A percentile compares a stretch with the other conserved stretches of the same genome.
phyloP scores from a whole-genome alignment of 2,329 filamentous ascomycete species.

The Zymoseptoria crescenta region DNA sequence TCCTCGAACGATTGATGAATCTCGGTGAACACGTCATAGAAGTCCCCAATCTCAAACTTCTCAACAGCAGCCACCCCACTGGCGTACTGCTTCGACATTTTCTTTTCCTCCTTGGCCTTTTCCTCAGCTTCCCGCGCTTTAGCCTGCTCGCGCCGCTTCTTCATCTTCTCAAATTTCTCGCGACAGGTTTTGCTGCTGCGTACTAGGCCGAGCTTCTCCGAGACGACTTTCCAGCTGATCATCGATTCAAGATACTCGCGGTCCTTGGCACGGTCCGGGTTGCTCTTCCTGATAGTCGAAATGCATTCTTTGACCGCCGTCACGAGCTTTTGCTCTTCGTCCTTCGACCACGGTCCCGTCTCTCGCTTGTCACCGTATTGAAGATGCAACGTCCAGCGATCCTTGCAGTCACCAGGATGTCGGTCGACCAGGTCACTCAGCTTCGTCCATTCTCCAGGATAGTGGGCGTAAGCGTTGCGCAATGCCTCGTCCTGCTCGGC shows the following conservation, averaged over 20 bases:
- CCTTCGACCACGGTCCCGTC: slow-evolving; percentile 51
- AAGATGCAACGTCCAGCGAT: slow-evolving; percentile 63
- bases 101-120: background rate
- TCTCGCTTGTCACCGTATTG: slow-evolving; percentile 48
- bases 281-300: slow-evolving; percentile 38
- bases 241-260: slow-evolving; percentile 44
- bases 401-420: slow-evolving; percentile 57
- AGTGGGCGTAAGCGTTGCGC: slow-evolving; percentile 37
- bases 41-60: slow-evolving; percentile 36
- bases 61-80: slow-evolving; percentile 15
- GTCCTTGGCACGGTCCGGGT: slow-evolving; percentile 24
- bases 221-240: slow-evolving; percentile 60
- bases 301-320: slow-evolving; percentile 48
- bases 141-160: slow-evolving; percentile 24
- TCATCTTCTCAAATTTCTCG: slow-evolving; percentile 55
- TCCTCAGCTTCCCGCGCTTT: slow-evolving; percentile 11
- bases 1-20: slow-evolving; percentile 22
- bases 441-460: slow-evolving; percentile 52
- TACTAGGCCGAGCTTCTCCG: slow-evolving; percentile 52
- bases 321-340: slow-evolving; percentile 51
- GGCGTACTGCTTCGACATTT: background rate
- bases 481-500: slow-evolving; percentile 52
- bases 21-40: slow-evolving; percentile 34
- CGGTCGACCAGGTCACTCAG: slow-evolving; percentile 59
- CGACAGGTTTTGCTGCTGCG: slow-evolving; percentile 61